A percentile compares a stretch with the other conserved stretches of the same genome.
These are phyloP conservation scores for Cladophialophora exuberans DNA, from an alignment of 2,329 filamentous ascomycete species.

Conservation along the genomic window DNA sequence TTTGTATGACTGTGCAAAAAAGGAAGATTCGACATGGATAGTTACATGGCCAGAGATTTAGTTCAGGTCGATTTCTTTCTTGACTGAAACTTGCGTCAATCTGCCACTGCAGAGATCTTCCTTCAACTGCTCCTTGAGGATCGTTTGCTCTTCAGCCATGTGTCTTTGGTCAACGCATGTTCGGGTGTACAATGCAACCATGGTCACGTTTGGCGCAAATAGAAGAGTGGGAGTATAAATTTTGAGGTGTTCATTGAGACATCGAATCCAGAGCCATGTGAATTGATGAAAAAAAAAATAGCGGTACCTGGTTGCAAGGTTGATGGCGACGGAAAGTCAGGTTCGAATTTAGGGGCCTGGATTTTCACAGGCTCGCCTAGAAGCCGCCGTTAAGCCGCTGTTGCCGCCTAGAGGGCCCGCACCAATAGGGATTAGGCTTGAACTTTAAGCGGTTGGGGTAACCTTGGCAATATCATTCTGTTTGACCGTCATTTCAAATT, in stretches of 20 bases:
- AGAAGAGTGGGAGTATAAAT: no score
- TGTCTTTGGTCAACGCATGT: no score
- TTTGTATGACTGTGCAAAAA: constrained; percentile 29
- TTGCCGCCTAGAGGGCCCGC: not conserved
- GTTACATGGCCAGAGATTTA: constrained; percentile 18
- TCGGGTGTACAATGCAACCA: no score
- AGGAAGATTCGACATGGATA: constrained; percentile 18
- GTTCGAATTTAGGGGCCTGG: no score
- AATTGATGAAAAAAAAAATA: no score
- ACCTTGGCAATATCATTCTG: not conserved
- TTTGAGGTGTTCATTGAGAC: no score
- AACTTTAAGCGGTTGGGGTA: not conserved
- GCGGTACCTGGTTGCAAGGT: no score
- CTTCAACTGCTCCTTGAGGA: not conserved
- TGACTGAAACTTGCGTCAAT: not conserved
- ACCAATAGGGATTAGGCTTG: not conserved
- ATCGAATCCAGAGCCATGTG: no score
- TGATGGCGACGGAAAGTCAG: no score
- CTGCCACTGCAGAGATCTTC: not conserved
- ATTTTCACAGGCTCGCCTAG: no score
- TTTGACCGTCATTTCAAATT: constrained; percentile 3
- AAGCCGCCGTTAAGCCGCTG: not conserved
- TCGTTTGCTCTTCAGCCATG: not conserved
- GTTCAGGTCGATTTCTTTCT: not conserved
- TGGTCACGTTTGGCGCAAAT: no score